Conservation (phyloP, 169 alveolate genomes). For the Neospora caninum region DNA sequence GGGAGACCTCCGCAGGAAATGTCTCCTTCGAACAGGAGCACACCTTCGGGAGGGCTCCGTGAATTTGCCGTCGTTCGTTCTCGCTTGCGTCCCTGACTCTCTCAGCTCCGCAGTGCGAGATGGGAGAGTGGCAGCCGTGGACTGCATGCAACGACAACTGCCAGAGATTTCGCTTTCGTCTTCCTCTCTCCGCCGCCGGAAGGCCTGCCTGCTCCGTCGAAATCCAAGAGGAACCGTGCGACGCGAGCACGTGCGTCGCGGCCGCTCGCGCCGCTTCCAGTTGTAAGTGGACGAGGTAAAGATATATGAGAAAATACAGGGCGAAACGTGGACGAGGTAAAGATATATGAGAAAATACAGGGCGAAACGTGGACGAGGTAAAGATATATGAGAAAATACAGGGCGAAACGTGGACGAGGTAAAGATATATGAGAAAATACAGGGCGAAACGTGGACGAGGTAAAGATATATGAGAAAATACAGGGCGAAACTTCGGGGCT, state of each 20-base stretch:
- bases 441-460: constrained; percentile 74
- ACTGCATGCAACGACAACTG: not conserved
- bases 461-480: constrained; percentile 74
- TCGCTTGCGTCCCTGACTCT: no score
- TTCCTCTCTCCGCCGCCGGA: not conserved
- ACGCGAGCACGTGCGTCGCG: not conserved
- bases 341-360: no score
- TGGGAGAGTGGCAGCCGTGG: constrained; percentile 1
- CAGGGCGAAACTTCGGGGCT: no score
- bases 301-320: no score
- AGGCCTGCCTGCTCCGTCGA: not conserved
- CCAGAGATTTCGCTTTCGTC: not conserved
- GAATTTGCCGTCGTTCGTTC: no score
- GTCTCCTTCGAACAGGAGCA: no score
- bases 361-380: no score
- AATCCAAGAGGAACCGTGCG: not conserved
- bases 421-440: constrained; percentile 77
- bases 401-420: constrained; percentile 89
- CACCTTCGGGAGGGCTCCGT: no score
- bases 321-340: no score
- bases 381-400: no score
- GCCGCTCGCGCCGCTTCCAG: not conserved
- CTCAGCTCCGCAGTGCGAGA: not conserved
- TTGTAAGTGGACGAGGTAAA: no score
- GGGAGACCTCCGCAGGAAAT: no score